Conservation (phyloP, 805 yeast species). For the Candida arabinofermentans region DNA sequence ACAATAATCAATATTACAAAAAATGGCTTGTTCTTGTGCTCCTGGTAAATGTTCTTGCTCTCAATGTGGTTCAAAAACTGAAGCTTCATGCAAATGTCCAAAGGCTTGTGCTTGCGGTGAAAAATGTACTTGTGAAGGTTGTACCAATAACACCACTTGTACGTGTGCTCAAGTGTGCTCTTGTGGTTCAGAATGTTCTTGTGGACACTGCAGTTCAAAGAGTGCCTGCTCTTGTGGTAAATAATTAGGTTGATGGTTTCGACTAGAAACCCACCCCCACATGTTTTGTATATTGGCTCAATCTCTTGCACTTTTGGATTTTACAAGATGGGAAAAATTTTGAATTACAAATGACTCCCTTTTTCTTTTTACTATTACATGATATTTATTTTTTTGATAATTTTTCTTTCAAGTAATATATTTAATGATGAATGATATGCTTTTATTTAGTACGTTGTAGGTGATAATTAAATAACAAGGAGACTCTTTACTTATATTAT, state of each 20-base stretch:
- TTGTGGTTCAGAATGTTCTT: conserved; percentile 4
- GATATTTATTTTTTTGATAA: too few relatives aligned
- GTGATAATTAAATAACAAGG: too few relatives aligned
- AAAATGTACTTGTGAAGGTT: conserved; percentile 7
- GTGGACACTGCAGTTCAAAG: neutral
- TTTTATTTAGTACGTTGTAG: too few relatives aligned
- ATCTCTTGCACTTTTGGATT: too few relatives aligned
- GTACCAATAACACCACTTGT: conserved; percentile 3
- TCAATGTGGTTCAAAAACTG: conserved; percentile 1
- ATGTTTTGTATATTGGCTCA: too few relatives aligned
- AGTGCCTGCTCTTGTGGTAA: conserved; percentile 1
- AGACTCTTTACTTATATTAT: too few relatives aligned
- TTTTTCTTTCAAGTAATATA: too few relatives aligned
- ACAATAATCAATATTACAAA: conserved; percentile 1
- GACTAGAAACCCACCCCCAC: too few relatives aligned
- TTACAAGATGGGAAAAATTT: too few relatives aligned
- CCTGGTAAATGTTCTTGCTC: conserved; percentile 8
- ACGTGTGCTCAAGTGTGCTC: conserved; percentile 8
- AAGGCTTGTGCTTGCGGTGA: conserved; percentile 7
- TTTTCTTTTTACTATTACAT: too few relatives aligned
- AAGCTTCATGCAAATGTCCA: conserved; percentile 6
- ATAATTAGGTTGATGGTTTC: neutral
- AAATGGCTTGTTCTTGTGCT: conserved; percentile 15
- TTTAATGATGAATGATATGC: too few relatives aligned
- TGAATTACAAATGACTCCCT: too few relatives aligned